A percentile compares a stretch with the other conserved stretches of the same genome.
Evolutionary conservation across 352 stramenopile species (phyloP).

Genomic region (Phytopythium mirpurense): DNA sequence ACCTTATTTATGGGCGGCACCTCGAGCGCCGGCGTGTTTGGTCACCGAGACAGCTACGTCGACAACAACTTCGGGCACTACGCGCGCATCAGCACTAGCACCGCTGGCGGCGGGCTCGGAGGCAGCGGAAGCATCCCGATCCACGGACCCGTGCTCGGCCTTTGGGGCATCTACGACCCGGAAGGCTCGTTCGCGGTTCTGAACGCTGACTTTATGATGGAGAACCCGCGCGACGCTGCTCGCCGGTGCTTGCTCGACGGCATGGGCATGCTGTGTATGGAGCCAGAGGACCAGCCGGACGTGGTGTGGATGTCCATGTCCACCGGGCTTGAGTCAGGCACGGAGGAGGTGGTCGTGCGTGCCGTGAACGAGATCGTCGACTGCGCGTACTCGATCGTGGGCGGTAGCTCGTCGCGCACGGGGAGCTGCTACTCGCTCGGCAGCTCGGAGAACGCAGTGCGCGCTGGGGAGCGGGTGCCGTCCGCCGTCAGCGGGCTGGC

Average conservation of each 20-base stretch:
- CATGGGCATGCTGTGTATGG: slow-evolving; percentile 70
- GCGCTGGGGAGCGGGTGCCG: slow-evolving; percentile 1
- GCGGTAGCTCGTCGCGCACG: slow-evolving; percentile 40
- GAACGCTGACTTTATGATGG: slow-evolving; percentile 52
- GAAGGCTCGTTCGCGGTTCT: slow-evolving; percentile 78
- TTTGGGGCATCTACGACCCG: slow-evolving; percentile 82
- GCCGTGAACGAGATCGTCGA: slow-evolving; percentile 73
- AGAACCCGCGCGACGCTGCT: slow-evolving; percentile 59
- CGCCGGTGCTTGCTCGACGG: slow-evolving; percentile 55
- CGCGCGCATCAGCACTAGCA: slow-evolving; percentile 21
- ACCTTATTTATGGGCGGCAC: slow-evolving; percentile 82
- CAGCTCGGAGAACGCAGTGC: slow-evolving; percentile 2
- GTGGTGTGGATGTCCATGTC: slow-evolving; percentile 70
- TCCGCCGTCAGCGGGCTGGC: slow-evolving; percentile 4
- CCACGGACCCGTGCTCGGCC: slow-evolving; percentile 36
- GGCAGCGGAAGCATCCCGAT: slow-evolving; percentile 10
- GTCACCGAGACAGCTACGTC: slow-evolving; percentile 12
- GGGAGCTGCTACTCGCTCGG: slow-evolving; percentile 12
- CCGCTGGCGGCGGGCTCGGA: slow-evolving; percentile 12
- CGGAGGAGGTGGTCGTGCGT: slow-evolving; percentile 61
- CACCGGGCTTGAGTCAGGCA: slow-evolving; percentile 30
- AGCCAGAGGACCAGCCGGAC: slow-evolving; percentile 68
- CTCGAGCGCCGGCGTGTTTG: slow-evolving; percentile 62
- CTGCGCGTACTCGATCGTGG: slow-evolving; percentile 62
- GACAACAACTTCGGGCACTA: slow-evolving; percentile 10